Conservation (phyloP, 2,329 filamentous ascomycete species). For the Botrytis sinoallii region DNA sequence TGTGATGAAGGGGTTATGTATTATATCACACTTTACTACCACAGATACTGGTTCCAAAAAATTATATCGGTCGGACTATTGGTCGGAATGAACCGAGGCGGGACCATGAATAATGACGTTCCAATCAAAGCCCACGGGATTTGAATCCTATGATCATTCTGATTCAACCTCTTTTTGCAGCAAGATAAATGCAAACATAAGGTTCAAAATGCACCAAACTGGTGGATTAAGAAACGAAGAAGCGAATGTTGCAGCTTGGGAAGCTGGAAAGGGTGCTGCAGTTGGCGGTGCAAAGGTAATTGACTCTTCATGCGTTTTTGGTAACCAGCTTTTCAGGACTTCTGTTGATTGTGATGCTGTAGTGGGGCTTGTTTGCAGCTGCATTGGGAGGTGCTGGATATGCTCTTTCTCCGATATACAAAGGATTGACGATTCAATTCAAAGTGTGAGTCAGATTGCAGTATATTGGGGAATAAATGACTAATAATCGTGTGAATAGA, state of each 20-base stretch:
- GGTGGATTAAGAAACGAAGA: conserved; percentile 63
- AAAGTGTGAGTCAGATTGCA: conserved; percentile 59
- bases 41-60: conserved; percentile 8
- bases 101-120: conserved; percentile 12
- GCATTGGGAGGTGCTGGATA: conserved; percentile 61
- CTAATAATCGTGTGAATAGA: conserved; percentile 42
- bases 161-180: conserved; percentile 9
- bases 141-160: conserved; percentile 1
- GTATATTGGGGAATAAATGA: background rate
- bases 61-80: conserved; percentile 15
- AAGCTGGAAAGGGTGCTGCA: conserved; percentile 64
- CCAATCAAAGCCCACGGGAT: conserved; percentile 14
- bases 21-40: background rate
- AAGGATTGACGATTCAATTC: conserved; percentile 70
- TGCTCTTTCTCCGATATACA: conserved; percentile 66
- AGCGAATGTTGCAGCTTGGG: conserved; percentile 67
- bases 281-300: conserved; percentile 63
- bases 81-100: conserved; percentile 20
- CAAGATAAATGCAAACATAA: conserved; percentile 20
- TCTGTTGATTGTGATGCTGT: conserved; percentile 19
- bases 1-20: background rate
- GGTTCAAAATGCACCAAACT: conserved; percentile 46
- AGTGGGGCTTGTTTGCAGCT: conserved; percentile 68
- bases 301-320: background rate
- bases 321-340: background rate